These are phyloP conservation scores for Eucalyptus shirleyi DNA, from an alignment of 345 rosid species.

Conservation along the genomic window DNA sequence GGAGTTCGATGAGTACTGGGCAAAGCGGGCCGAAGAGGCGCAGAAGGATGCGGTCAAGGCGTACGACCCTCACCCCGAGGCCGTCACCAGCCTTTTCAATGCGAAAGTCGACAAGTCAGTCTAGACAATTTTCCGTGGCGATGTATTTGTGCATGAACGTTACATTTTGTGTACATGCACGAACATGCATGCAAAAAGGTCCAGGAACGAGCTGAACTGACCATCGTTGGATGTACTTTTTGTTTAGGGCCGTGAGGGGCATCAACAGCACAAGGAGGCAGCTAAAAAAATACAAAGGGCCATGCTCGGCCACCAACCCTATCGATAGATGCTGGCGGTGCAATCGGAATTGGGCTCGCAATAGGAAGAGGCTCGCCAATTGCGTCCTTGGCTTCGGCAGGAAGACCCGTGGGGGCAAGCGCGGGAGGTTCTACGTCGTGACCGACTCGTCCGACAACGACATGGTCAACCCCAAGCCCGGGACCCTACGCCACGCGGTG, in stretches of 20 bases:
- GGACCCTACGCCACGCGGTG: constrained; percentile 42
- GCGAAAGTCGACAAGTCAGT: constrained; percentile 24
- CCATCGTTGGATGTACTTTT: too few species aligned
- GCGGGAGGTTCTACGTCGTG: constrained; percentile 42
- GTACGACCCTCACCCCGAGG: constrained; percentile 38
- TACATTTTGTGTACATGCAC: neutral
- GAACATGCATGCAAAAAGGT: neutral
- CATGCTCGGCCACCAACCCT: constrained; percentile 68
- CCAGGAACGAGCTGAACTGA: neutral
- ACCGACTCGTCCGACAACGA: constrained; percentile 52
- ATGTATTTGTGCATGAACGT: neutral
- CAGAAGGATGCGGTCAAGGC: constrained; percentile 13
- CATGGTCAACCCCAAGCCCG: constrained; percentile 38
- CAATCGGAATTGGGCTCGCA: constrained; percentile 37
- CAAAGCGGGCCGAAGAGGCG: constrained; percentile 20
- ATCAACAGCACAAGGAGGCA: constrained; percentile 40
- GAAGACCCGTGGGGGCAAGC: constrained; percentile 48
- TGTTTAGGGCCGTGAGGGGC: constrained; percentile 2
- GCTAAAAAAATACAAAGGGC: constrained; percentile 8
- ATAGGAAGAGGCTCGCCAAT: constrained; percentile 38
- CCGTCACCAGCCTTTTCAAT: constrained; percentile 30
- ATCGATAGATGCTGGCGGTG: constrained; percentile 91
- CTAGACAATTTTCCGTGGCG: neutral
- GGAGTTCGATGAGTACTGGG: constrained; percentile 54
- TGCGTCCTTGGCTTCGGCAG: constrained; percentile 68